Evolutionary conservation across 78 protist species (phyloP), one percentile per base, ranked within the genome.

Genomic region (Parvularia atlantis): DNA sequence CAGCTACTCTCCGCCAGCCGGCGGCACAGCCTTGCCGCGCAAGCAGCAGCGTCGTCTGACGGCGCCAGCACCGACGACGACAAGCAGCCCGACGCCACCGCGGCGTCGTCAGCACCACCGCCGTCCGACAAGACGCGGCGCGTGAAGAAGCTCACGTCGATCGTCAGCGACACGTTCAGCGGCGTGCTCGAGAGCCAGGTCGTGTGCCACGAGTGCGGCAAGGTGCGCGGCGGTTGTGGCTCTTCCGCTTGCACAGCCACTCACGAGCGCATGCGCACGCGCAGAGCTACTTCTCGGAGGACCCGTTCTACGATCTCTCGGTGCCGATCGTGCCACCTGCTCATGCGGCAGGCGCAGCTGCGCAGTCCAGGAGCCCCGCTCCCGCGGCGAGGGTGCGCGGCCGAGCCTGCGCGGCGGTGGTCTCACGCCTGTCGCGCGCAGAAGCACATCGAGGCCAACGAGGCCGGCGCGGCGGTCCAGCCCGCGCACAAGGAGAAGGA

Each of bases 241-340:
- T n/a, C 5, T 61, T 16, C 10, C 11, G 48, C 48, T 36, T 24
- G 37, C 31, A 6, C 31, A 6, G 24, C 48, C n/a, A n/a, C n/a
- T n/a, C n/a, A n/a, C n/a, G n/a, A n/a, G 66, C 9, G 5, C 11
- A 16, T 5, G 11, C 35, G 5, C 19, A 28, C 5, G 28, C 31
- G 28, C 67, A 65, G 70, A 33, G 16, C 6, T 65, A 53, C 33
- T 9, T 28, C 60, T 50, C 6, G 57, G 60, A 13, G 26, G 71
- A 66, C 43, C 26, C 43, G 35, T 46, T 66, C 19, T 50, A 26
- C 9, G 71, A 66, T 5, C 36, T 66, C 36, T 66, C 71, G 24
- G 71, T 66, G 24, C 22, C 43, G 43, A 66, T 66, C 36, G 60
- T 60, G 57, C 13, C 46, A 0, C 22, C n/a, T n/a, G n/a, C n/a